phyloP scores from a whole-genome alignment of 2,329 filamentous ascomycete species.

The Nannizziopsis barbatae region DNA sequence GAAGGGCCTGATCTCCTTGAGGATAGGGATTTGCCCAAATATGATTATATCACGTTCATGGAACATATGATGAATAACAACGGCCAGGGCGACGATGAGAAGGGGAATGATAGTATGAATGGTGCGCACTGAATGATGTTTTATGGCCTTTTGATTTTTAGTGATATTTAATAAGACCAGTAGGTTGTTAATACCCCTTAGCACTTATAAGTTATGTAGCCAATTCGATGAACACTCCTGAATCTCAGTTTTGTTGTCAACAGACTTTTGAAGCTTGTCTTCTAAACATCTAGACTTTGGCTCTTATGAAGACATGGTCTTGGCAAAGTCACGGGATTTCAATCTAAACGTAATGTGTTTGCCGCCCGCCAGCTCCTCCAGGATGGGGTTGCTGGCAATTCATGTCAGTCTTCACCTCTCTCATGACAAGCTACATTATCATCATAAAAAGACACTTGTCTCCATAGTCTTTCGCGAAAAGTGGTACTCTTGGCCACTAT shows the following conservation, averaged over 20 bases:
- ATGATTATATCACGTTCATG: slow-evolving; percentile 97
- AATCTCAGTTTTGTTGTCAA: too few species aligned
- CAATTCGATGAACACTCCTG: not conserved
- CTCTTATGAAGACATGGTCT: too few species aligned
- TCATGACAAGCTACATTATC: too few species aligned
- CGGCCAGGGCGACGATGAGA: slow-evolving; percentile 15
- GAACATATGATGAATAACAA: slow-evolving; percentile 58
- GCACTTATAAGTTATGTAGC: not conserved
- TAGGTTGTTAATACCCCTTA: not conserved
- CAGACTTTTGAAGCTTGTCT: not conserved
- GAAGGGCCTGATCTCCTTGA: slow-evolving; percentile 74
- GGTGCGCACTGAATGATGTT: not conserved
- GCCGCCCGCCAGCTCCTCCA: too few species aligned
- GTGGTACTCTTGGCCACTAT: too few species aligned
- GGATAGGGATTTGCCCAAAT: slow-evolving; percentile 76
- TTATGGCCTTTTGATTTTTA: not conserved
- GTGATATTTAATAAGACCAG: not conserved
- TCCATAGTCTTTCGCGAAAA: too few species aligned
- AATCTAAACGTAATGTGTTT: too few species aligned
- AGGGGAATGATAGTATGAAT: not conserved
- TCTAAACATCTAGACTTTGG: not conserved
- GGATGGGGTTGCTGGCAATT: too few species aligned
- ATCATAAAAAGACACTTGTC: too few species aligned
- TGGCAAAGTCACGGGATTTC: too few species aligned
- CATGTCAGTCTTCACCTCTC: too few species aligned